Percentiles rank a stretch among this genome's conserved stretches.
Conservation (phyloP, 352 stramenopile species). For the Blastocystis hominis region DNA sequence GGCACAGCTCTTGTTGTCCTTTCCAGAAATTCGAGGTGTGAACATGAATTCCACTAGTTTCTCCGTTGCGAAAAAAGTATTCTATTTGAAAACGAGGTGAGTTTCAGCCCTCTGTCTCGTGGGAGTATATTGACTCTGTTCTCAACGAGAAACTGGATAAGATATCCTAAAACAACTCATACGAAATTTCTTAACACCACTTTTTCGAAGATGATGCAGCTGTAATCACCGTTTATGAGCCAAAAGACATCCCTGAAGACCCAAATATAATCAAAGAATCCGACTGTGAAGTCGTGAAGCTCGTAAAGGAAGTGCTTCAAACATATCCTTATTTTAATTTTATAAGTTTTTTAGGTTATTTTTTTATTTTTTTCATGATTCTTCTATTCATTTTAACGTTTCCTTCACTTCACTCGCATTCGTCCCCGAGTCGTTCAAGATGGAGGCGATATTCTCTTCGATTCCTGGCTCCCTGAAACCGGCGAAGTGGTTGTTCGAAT, state of each 20-base stretch:
- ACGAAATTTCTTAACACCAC: not conserved
- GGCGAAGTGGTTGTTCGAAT: slow-evolving; percentile 60
- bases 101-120: slow-evolving; percentile 20
- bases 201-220: slow-evolving; percentile 24
- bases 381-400: not conserved
- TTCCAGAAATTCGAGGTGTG: slow-evolving; percentile 20
- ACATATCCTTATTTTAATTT: slow-evolving; percentile 61
- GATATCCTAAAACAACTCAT: not conserved
- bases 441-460: slow-evolving; percentile 96
- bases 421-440: slow-evolving; percentile 94
- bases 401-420: slow-evolving; percentile 70
- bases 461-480: slow-evolving; percentile 59
- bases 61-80: slow-evolving; percentile 15
- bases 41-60: slow-evolving; percentile 8
- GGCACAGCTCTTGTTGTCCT: not conserved
- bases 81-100: not conserved
- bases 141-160: slow-evolving; percentile 28
- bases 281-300: slow-evolving; percentile 80
- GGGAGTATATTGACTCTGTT: slow-evolving; percentile 24
- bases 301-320: slow-evolving; percentile 99
- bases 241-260: slow-evolving; percentile 18
- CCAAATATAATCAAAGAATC: slow-evolving; percentile 44
- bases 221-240: slow-evolving; percentile 17
- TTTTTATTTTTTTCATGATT: no score
- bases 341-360: no score